Evolutionary conservation across 2,329 filamentous ascomycete genomes (phyloP).

Genomic region (Albophoma yamanashiensis): DNA sequence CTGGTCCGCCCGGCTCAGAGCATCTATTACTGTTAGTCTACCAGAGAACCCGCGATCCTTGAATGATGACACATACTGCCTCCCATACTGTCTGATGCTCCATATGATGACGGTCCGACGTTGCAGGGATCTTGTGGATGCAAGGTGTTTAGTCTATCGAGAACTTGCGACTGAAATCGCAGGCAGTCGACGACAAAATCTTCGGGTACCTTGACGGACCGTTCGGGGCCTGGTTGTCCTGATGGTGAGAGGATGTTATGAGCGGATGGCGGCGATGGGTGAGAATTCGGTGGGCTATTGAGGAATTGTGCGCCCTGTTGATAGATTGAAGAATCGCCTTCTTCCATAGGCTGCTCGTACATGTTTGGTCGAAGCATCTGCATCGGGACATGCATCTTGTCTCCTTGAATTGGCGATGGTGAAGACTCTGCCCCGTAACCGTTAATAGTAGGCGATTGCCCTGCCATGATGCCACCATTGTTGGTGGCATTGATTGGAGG

Average conservation of each 20-base stretch:
- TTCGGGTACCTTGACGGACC: constrained; percentile 5
- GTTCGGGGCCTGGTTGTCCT: constrained; percentile 2
- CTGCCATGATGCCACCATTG: neutral
- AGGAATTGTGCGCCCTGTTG: constrained; percentile 5
- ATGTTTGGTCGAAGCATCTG: constrained; percentile 4
- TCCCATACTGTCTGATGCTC: neutral
- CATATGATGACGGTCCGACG: neutral
- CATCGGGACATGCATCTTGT: constrained; percentile 2
- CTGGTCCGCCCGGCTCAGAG: constrained; percentile 7
- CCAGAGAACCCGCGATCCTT: neutral
- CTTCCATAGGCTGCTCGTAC: constrained; percentile 6
- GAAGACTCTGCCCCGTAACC: neutral
- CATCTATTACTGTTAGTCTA: constrained; percentile 1
- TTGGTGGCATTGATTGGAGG: neutral
- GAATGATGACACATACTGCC: constrained; percentile 3
- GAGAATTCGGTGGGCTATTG: constrained; percentile 9
- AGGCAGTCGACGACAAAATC: constrained; percentile 15
- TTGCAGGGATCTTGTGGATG: constrained; percentile 8
- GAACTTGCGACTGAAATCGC: constrained; percentile 13
- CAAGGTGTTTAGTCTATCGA: constrained; percentile 10
- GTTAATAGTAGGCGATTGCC: neutral
- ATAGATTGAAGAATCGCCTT: constrained; percentile 6
- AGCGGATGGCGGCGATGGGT: constrained; percentile 5
- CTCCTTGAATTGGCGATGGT: constrained; percentile 4
- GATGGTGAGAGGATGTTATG: constrained; percentile 10